Base-by-base conservation (phyloP, 2,329 filamentous ascomycete species). In the Scedosporium minutisporum region DNA sequence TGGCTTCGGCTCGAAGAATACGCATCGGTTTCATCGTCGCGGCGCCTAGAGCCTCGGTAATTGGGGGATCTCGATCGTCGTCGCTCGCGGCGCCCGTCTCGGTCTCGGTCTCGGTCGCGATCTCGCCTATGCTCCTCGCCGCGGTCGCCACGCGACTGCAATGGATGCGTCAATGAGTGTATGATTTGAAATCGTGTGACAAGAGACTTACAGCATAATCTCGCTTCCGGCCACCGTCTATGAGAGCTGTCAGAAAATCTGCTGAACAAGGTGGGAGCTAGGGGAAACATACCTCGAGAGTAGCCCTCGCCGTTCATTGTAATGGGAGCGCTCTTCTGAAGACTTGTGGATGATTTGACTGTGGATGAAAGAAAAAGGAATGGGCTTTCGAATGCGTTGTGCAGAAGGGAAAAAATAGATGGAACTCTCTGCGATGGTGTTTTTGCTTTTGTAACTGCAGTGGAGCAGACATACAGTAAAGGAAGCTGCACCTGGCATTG, bases 1-100 rank as follows among this genome's bases (percentile, higher is more conserved):
- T 96, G 96, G 77, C 88, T 93, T 68, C 93, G 89, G 76, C 92
- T 96, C 5, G 90, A 92, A 21, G 93, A 96, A 77, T 97, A 97
- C 63, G 90, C 87, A 75, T 97, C 92, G 74, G 93, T 90, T 64
- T 85, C 83, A 74, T 83, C 85, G 60, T 95, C 89, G 68, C 89
- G 89, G 68, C 90, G 87, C 63, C 87, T 83, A 67, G 85, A 80
- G 70, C 84, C 70, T 64, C 77, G 82, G 71, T 90, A 87, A 69
- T 89, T 87, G 63, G 93, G 93, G 18, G 93, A 97, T 72, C 93
- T 87, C 65, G 93, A 96, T 67, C 93, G 89, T 76, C 92, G 84
- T 70, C 88, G 82, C 62, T 86, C 85, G 67, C 83, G 75, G 66
- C 76, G 72, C 67, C 76, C 72, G 57, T 66, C 69, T 58, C 72